A percentile compares a stretch with the other conserved stretches of the same genome.
phyloP scores from a whole-genome alignment of 768 basidiomycete species.

The Mycena rosella region DNA sequence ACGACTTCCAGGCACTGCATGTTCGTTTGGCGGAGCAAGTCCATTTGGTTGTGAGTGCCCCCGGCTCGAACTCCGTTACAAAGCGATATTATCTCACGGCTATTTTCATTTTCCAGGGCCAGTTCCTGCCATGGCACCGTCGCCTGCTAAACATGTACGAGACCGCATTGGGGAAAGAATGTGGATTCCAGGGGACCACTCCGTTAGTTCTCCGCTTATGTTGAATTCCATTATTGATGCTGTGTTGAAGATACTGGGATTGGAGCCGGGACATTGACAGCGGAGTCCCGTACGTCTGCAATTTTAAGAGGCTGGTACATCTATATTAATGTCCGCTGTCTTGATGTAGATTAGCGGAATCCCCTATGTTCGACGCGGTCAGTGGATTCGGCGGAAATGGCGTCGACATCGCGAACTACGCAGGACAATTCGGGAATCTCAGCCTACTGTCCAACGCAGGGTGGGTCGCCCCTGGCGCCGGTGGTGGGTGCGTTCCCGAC shows the following conservation, averaged over 20 bases:
- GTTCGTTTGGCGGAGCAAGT: conserved; percentile 45
- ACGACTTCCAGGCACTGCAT: conserved; percentile 56
- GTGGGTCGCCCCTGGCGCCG: conserved; percentile 26
- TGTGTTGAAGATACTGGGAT: conserved; percentile 53
- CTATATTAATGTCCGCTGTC: background rate
- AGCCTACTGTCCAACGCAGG: conserved; percentile 20
- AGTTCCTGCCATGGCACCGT: conserved; percentile 56
- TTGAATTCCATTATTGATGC: background rate
- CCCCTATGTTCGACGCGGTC: conserved; percentile 51
- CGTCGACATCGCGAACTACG: conserved; percentile 42
- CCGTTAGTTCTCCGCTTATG: conserved; percentile 41
- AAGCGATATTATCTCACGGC: no score
- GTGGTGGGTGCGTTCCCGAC: conserved; percentile 45
- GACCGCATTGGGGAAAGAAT: conserved; percentile 49
- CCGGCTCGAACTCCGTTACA: background rate
- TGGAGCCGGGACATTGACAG: conserved; percentile 53
- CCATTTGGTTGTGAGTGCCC: conserved; percentile 49
- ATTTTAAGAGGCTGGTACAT: background rate
- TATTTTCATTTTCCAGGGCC: conserved; percentile 42
- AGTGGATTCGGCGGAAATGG: conserved; percentile 56
- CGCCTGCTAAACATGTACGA: conserved; percentile 48
- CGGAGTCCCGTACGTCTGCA: conserved; percentile 36
- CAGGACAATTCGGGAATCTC: conserved; percentile 31
- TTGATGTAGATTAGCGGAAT: conserved; percentile 44
- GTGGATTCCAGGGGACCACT: conserved; percentile 49